Evolutionary conservation across 2,329 filamentous ascomycete species (phyloP).

Genomic region (Penicillium sp.): DNA sequence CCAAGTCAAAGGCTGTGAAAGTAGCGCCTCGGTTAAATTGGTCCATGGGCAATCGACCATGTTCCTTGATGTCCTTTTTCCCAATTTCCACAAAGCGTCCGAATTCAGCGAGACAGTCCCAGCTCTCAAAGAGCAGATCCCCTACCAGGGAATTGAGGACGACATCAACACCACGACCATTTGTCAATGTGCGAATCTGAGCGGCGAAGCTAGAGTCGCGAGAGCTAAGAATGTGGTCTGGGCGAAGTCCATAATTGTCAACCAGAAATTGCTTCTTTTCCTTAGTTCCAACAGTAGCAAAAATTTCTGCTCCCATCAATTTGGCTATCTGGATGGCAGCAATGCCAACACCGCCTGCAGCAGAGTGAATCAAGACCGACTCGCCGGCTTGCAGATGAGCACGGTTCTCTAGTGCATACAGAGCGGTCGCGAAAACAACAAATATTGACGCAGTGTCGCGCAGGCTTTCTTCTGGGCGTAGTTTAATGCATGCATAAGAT

Average conservation of each 20-base stretch:
- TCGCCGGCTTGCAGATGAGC: background rate
- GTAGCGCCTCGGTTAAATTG: background rate
- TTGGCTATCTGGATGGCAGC: background rate
- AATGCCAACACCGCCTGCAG: background rate
- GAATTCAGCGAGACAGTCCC: background rate
- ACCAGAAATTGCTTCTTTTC: background rate
- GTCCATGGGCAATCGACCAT: background rate
- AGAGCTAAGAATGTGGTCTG: background rate
- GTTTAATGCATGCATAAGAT: too few species aligned
- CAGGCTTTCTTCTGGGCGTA: too few species aligned
- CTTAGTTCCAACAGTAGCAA: background rate
- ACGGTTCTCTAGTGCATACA: background rate
- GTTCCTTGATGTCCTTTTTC: background rate
- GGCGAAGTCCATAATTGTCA: background rate
- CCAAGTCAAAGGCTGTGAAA: background rate
- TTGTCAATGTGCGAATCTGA: background rate
- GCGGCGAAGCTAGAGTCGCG: background rate
- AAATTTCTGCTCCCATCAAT: background rate
- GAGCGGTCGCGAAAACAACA: background rate
- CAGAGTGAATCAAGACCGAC: background rate
- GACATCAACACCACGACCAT: background rate
- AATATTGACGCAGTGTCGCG: background rate
- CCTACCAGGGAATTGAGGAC: background rate
- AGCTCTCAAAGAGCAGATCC: background rate
- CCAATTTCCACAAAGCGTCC: background rate